Evolutionary conservation across 441 rosid genomes (phyloP).

Genomic region (Brassica hybrid): DNA sequence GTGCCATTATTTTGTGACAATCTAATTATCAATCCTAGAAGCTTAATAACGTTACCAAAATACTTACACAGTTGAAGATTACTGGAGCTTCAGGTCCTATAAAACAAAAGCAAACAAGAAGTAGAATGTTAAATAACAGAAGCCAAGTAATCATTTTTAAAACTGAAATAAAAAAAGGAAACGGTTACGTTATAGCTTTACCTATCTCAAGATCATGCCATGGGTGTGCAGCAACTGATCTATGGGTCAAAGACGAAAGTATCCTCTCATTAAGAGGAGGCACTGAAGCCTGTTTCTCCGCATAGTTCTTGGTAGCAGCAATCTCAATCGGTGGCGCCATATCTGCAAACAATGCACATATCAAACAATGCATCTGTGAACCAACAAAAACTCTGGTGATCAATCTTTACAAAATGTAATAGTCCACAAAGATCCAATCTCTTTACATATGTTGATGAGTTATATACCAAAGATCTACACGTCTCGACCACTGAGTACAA

Average conservation of each 20-base stretch:
- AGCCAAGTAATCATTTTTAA: neutral
- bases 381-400: neutral
- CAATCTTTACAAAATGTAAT: constrained; percentile 1
- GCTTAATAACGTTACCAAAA: neutral
- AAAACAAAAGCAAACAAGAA: constrained; percentile 19
- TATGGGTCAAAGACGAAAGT: constrained; percentile 72
- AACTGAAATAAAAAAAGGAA: neutral
- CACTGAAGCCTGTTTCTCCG: constrained; percentile 48
- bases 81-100: constrained; percentile 77
- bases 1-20: neutral
- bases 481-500: constrained; percentile 9
- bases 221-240: constrained; percentile 87
- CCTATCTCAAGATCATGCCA: constrained; percentile 95
- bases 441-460: constrained; percentile 10
- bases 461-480: constrained; percentile 25
- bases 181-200: constrained; percentile 37
- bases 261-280: constrained; percentile 88
- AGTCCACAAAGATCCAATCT: constrained; percentile 8
- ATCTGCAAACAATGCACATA: constrained; percentile 43
- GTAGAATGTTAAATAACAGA: neutral
- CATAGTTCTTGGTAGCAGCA: constrained; percentile 45
- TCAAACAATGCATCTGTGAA: constrained; percentile 24
- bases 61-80: constrained; percentile 78
- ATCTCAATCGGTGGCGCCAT: constrained; percentile 83
- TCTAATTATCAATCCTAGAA: neutral